Conservation (phyloP, 768 basidiomycete genomes). For the Candolleomyces eurysporus region DNA sequence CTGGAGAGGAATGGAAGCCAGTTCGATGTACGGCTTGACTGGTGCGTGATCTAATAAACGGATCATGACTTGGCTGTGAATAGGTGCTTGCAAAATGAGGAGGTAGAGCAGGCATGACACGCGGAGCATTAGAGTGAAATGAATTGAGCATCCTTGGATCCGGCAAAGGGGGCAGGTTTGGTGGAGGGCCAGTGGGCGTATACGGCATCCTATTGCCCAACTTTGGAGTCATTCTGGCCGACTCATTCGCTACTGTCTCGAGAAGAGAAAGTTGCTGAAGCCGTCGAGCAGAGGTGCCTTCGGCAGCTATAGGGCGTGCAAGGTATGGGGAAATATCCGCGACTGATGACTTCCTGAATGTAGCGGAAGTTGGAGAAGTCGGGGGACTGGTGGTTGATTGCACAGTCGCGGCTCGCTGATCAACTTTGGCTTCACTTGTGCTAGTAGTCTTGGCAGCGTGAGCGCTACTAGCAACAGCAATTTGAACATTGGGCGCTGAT, state of each 20-base stretch:
- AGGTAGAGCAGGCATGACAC: slow-evolving; percentile 21
- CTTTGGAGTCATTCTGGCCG: slow-evolving; percentile 58
- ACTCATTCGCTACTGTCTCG: slow-evolving; percentile 72
- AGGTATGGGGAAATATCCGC: slow-evolving; percentile 74
- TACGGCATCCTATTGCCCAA: not conserved
- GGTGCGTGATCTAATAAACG: slow-evolving; percentile 48
- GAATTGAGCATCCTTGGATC: not conserved
- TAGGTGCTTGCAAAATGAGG: slow-evolving; percentile 8
- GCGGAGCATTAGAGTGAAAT: not conserved
- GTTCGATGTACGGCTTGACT: slow-evolving; percentile 42
- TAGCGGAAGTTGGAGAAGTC: slow-evolving; percentile 22
- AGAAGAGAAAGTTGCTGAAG: slow-evolving; percentile 70
- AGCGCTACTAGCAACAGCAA: not conserved
- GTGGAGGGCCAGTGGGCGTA: slow-evolving; percentile 9
- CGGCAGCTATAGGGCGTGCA: slow-evolving; percentile 40
- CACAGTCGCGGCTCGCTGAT: slow-evolving; percentile 8
- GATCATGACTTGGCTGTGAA: slow-evolving; percentile 18
- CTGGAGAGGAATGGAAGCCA: slow-evolving; percentile 27
- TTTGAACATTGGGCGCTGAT: not conserved
- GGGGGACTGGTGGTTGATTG: slow-evolving; percentile 13
- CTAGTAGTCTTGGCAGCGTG: not conserved
- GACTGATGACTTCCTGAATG: slow-evolving; percentile 43
- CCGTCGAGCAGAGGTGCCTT: slow-evolving; percentile 58
- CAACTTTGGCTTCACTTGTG: not conserved
- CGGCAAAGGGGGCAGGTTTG: slow-evolving; percentile 20